These are phyloP conservation scores for Amylostereum chailletii DNA, from an alignment of 1,284 basidiomycete species.

Conservation along the genomic window DNA sequence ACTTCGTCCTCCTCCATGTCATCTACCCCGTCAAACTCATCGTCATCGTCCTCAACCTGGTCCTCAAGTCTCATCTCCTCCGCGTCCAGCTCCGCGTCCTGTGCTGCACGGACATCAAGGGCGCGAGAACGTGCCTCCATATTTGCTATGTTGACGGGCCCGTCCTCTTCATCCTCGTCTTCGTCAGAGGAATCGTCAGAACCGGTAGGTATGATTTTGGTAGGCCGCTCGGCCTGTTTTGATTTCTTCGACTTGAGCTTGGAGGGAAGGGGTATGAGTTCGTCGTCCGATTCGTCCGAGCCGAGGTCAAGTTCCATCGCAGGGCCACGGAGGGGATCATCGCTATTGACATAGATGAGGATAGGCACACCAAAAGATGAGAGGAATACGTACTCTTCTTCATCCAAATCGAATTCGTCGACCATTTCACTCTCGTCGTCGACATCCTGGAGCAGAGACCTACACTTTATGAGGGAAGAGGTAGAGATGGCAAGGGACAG, in stretches of 20 bases:
- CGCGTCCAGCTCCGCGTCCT: conserved; percentile 59
- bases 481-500: not conserved
- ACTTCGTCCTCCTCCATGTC: conserved; percentile 53
- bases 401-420: conserved; percentile 39
- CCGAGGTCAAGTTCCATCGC: conserved; percentile 62
- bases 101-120: conserved; percentile 55
- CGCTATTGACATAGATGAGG: conserved; percentile 14
- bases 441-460: conserved; percentile 41
- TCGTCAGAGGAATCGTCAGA: conserved; percentile 40
- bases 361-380: conserved; percentile 6
- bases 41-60: conserved; percentile 31
- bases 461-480: conserved; percentile 14
- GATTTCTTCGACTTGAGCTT: conserved; percentile 36
- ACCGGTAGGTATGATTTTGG: conserved; percentile 41
- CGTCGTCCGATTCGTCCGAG: conserved; percentile 51
- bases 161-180: conserved; percentile 38
- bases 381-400: conserved; percentile 19
- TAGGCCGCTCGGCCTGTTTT: conserved; percentile 39
- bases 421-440: conserved; percentile 37
- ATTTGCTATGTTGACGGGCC: conserved; percentile 60
- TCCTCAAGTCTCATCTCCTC: conserved; percentile 60
- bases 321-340: conserved; percentile 38
- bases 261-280: conserved; percentile 19
- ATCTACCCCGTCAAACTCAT: conserved; percentile 43
- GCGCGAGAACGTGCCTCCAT: conserved; percentile 72